Evolutionary conservation across 1,284 basidiomycete species (phyloP).

Genomic region (Volvariella surrecta): DNA sequence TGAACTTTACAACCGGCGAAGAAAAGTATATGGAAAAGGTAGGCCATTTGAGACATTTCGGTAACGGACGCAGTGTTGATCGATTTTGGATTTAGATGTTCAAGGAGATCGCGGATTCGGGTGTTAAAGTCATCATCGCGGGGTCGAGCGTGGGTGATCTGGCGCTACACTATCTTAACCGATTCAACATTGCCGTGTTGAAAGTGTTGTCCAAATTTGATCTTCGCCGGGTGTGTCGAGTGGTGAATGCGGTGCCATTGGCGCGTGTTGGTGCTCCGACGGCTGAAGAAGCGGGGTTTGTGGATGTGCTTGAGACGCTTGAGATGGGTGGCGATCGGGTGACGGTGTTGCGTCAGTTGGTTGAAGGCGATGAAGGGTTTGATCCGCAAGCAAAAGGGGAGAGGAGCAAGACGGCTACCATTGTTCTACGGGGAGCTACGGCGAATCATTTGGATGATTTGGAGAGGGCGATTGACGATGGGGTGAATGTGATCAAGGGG

Average conservation of each 20-base stretch:
- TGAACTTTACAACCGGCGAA: slow-evolving; percentile 94
- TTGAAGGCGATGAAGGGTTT: slow-evolving; percentile 49
- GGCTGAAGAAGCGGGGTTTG: slow-evolving; percentile 90
- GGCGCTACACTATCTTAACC: slow-evolving; percentile 94
- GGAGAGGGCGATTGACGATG: slow-evolving; percentile 94
- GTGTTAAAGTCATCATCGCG: slow-evolving; percentile 90
- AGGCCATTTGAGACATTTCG: no score
- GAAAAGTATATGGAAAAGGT: slow-evolving; percentile 95
- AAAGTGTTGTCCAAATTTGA: slow-evolving; percentile 99
- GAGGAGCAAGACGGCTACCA: slow-evolving; percentile 82
- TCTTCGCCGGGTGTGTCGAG: slow-evolving; percentile 86
- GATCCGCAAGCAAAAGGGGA: slow-evolving; percentile 43
- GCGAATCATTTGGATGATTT: slow-evolving; percentile 93
- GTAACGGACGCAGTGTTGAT: no score
- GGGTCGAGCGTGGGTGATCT: slow-evolving; percentile 93
- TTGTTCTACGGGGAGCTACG: slow-evolving; percentile 96
- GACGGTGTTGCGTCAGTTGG: slow-evolving; percentile 89
- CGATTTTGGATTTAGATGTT: slow-evolving; percentile 88
- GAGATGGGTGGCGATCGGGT: slow-evolving; percentile 98
- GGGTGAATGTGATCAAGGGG: slow-evolving; percentile 94
- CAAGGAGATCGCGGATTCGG: slow-evolving; percentile 95
- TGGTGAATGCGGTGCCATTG: slow-evolving; percentile 93
- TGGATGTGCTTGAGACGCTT: slow-evolving; percentile 91
- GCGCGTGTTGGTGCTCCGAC: slow-evolving; percentile 95
- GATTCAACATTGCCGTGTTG: slow-evolving; percentile 89